These are phyloP conservation scores for Gymnopilus dilepis DNA, from an alignment of 768 basidiomycete genomes.

Conservation along the genomic window DNA sequence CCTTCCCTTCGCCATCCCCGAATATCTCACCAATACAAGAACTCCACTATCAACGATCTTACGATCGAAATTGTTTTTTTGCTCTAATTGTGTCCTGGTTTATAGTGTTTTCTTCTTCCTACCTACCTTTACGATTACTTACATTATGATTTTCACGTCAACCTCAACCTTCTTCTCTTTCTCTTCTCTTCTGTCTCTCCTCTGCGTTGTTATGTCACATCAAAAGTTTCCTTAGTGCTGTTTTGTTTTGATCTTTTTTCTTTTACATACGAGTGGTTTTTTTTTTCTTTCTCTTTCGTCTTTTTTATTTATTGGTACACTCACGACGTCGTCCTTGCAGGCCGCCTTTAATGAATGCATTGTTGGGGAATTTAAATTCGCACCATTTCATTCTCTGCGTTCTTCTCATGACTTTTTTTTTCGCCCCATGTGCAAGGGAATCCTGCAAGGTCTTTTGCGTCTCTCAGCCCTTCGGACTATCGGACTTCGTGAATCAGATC, in stretches of 20 bases:
- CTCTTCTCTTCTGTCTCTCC: constrained; percentile 12
- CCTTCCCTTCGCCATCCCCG: neutral
- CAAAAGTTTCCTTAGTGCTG: constrained; percentile 9
- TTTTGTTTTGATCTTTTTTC: constrained; percentile 17
- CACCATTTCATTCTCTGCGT: no score
- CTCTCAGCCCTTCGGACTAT: no score
- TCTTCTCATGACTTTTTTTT: neutral
- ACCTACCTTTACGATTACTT: neutral
- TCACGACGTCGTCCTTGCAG: constrained; percentile 26
- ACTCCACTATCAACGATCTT: neutral
- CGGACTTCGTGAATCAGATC: no score
- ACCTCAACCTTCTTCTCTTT: no score
- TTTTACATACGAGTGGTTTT: constrained; percentile 11
- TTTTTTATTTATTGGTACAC: constrained; percentile 35
- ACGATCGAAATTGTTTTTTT: constrained; percentile 14
- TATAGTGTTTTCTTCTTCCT: constrained; percentile 3
- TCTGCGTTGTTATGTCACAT: constrained; percentile 10
- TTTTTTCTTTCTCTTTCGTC: constrained; percentile 7
- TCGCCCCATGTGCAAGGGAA: neutral
- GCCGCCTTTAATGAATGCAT: constrained; percentile 26
- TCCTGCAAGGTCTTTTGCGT: no score
- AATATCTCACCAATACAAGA: neutral
- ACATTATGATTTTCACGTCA: constrained; percentile 8
- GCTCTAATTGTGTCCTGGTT: constrained; percentile 17
- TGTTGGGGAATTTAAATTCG: constrained; percentile 20